Evolutionary conservation across 1,139 yeast species (phyloP), one percentile per base, ranked within the genome.

Genomic region (Suhomyces coccinellae): DNA sequence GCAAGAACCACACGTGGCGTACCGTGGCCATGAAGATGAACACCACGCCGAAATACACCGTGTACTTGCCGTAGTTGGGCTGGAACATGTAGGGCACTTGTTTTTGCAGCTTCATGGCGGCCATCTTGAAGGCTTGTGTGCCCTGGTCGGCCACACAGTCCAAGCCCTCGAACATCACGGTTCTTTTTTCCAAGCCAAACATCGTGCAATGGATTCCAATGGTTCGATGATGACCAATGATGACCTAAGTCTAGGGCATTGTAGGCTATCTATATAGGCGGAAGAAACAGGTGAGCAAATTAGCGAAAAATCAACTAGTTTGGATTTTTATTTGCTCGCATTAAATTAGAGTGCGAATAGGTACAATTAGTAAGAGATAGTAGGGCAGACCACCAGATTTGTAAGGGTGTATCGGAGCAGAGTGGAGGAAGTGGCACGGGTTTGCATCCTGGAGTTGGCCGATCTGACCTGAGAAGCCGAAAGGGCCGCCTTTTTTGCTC

Each of bases 121-220:
- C 63, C 15, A 43, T 52, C 49, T 46, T 52, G 47, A 66, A 78
- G 33, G 52, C 59, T 3, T 56, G 61, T 3, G 64, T 50, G 22
- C 52, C 63, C 45, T 42, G 46, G 52, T 78, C 82, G 4, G 63
- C 63, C 5, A 77, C 41, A 57, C 83, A 79, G 61, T 79, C 78
- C 50, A 76, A 59, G 0, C 79, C 82, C 16, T 74, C 54, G 54
- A 28, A 41, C 8, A 24, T 28, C 9, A 37, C 41, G 6, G 12
- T 8, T 36, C 43, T 36, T 17, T 44, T 44, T 17, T 12, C 32
- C 12, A 31, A 31, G 36, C 33, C 43, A 37, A 44, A 33, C 47
- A 44, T 44, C 26, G 36, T 40, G 15, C 33, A 22, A 4, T 15
- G 33, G 28, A 14, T 24, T 15, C 14, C 24, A 28, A 17, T 29